These are phyloP conservation scores for Rutidosis leptorrhynchoides DNA, from an alignment of 129 eudicot genomes.

Conservation along the genomic window DNA sequence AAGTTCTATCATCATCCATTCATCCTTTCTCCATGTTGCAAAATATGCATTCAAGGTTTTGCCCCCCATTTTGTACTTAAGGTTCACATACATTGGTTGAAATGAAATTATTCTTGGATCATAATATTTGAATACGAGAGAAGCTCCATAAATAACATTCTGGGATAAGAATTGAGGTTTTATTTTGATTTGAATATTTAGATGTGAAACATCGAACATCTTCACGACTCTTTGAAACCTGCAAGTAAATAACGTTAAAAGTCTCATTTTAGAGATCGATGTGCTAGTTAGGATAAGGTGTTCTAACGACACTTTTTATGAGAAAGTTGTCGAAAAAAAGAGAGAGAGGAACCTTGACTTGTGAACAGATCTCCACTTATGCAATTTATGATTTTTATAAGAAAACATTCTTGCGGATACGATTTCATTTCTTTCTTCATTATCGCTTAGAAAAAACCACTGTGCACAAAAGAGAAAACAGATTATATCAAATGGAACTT, in stretches of 20 bases:
- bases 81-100: conserved; percentile 16
- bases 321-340: too few relatives aligned
- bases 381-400: background rate
- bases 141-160: background rate
- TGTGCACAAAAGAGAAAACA: background rate
- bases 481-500: background rate
- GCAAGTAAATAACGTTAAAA: background rate
- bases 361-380: background rate
- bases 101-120: background rate
- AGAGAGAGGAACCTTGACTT: background rate
- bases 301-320: background rate
- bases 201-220: conserved; percentile 8
- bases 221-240: conserved; percentile 25
- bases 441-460: conserved; percentile 2
- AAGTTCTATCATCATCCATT: conserved; percentile 25
- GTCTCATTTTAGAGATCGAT: background rate
- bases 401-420: conserved; percentile 13
- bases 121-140: conserved; percentile 17
- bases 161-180: conserved; percentile 8
- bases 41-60: conserved; percentile 19
- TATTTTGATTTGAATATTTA: conserved; percentile 15
- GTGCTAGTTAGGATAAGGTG: background rate
- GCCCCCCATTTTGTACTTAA: conserved; percentile 5
- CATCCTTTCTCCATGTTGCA: conserved; percentile 21
- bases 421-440: background rate